A percentile compares a stretch with the other conserved stretches of the same genome.
Evolutionary conservation across 352 stramenopile genomes (phyloP).

Genomic region (Thalassiosira sp.): DNA sequence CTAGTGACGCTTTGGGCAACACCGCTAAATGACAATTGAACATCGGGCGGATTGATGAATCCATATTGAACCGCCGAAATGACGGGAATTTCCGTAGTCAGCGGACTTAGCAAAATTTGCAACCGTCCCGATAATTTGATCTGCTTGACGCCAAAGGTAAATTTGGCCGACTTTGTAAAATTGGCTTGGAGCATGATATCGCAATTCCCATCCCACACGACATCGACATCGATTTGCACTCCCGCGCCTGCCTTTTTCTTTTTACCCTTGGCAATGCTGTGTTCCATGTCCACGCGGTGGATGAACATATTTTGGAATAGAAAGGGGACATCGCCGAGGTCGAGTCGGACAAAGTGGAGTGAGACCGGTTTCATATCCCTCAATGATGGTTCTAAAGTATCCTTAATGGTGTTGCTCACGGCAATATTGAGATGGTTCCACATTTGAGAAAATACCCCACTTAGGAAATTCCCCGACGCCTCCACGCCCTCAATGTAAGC

Average conservation of each 20-base stretch:
- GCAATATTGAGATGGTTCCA: slow-evolving; percentile 64
- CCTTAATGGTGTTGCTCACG: slow-evolving; percentile 49
- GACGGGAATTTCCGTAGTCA: slow-evolving; percentile 58
- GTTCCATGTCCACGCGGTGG: slow-evolving; percentile 30
- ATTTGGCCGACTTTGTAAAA: slow-evolving; percentile 42
- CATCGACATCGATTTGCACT: slow-evolving; percentile 67
- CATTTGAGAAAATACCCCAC: slow-evolving; percentile 54
- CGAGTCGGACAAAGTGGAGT: slow-evolving; percentile 68
- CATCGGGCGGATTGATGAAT: slow-evolving; percentile 70
- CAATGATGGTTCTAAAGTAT: slow-evolving; percentile 60
- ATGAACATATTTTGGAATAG: slow-evolving; percentile 64
- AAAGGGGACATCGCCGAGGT: slow-evolving; percentile 67
- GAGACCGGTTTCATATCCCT: slow-evolving; percentile 49
- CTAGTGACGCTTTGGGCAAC: slow-evolving; percentile 27
- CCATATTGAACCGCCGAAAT: slow-evolving; percentile 66
- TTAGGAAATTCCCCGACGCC: slow-evolving; percentile 47
- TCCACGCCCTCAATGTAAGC: slow-evolving; percentile 18
- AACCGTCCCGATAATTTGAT: slow-evolving; percentile 69
- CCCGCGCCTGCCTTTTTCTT: slow-evolving; percentile 11
- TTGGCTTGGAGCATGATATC: slow-evolving; percentile 65
- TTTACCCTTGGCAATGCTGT: not conserved
- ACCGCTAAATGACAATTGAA: slow-evolving; percentile 61
- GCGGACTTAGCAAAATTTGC: slow-evolving; percentile 55
- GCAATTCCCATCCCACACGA: slow-evolving; percentile 68
- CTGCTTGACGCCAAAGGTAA: slow-evolving; percentile 56